Evolutionary conservation across 2,329 filamentous ascomycete genomes (phyloP), one percentile per base, ranked within the genome.

Genomic region (Apiospora kogelbergensis): DNA sequence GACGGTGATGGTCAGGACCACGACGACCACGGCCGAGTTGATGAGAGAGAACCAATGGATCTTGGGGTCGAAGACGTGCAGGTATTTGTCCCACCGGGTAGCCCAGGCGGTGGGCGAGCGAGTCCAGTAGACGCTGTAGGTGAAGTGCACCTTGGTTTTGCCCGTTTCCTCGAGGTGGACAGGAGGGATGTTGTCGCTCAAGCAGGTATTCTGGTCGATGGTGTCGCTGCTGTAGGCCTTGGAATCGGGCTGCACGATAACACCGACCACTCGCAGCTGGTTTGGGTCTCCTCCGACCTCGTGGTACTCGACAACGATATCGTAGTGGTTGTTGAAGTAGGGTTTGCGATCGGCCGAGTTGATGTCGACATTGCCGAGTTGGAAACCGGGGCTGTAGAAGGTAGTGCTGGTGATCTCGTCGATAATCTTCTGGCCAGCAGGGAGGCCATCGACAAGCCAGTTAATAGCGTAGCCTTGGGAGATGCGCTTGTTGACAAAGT

Each of bases 11-110:
- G 95, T 91, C 48, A 98, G 85, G 81, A 98, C 96, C 65, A 97
- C 87, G 66, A 99, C 95, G 71, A 99, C 97, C 60, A 98, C 90
- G 65, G 96, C 93, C 44, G 95, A 98, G 81, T 97, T 97, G 82
- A 98, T 93, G 65, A 99, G 89, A 70, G 95, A 98, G 84, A 98
- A 97, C 96, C 96, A 99, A 81, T 99, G 96, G 75, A 99, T 98
- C 84, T 96, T 97, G 67, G 96, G 95, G 80, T 98, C 95, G 78
- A 95, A 97, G 40, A 99, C 95, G 77, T 98, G 95, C 44, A 99
- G 87, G 79, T 98, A 98, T 82, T 97, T 98, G 85, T 99, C 96
- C 96, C 96, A 99, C 72, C 96, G 89, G 15, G 96, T 99, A 37
- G 96, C 96, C 91, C 97, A 99, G 1, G 92, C 93, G 1, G 95